A percentile compares a stretch with the other conserved stretches of the same genome.
Conservation (phyloP, 352 stramenopile genomes). For the Globisporangium spinosum region DNA sequence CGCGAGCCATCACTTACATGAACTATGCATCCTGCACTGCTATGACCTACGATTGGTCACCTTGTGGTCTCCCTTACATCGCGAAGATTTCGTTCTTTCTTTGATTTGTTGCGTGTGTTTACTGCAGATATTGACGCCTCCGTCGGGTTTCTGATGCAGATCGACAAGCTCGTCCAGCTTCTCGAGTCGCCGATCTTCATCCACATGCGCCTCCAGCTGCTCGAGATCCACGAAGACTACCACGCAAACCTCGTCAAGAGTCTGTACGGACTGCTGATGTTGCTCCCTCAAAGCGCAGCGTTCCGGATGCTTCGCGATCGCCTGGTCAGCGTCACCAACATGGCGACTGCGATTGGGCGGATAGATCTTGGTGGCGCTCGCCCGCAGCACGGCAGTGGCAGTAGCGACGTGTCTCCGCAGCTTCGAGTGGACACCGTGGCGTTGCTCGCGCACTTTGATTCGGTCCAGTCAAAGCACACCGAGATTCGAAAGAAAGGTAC, state of each 20-base stretch:
- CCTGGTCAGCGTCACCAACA: constrained; percentile 83
- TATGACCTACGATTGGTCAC: not conserved
- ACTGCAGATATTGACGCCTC: constrained; percentile 94
- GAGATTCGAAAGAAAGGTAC: constrained; percentile 70
- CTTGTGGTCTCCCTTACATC: constrained; percentile 36
- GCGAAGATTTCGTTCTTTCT: not conserved
- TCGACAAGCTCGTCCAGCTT: constrained; percentile 99
- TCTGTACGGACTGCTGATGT: constrained; percentile 96
- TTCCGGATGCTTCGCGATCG: constrained; percentile 83
- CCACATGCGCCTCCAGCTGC: constrained; percentile 95
- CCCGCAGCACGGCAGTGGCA: constrained; percentile 21
- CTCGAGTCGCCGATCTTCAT: constrained; percentile 99
- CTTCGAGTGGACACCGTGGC: constrained; percentile 44
- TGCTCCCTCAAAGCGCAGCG: constrained; percentile 92
- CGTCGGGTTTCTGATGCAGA: constrained; percentile 98
- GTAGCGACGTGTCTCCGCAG: constrained; percentile 10
- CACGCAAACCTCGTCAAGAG: constrained; percentile 96
- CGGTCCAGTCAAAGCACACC: constrained; percentile 67
- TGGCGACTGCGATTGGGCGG: constrained; percentile 78
- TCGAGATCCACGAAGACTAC: constrained; percentile 94
- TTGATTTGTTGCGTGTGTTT: constrained; percentile 17
- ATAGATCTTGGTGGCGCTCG: constrained; percentile 50
- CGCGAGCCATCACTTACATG: not conserved
- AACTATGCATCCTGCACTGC: not conserved
- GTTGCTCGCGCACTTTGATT: constrained; percentile 71